Evolutionary conservation across 352 stramenopile species (phyloP), one percentile per base, ranked within the genome.

Genomic region (Pythium myriotylum): DNA sequence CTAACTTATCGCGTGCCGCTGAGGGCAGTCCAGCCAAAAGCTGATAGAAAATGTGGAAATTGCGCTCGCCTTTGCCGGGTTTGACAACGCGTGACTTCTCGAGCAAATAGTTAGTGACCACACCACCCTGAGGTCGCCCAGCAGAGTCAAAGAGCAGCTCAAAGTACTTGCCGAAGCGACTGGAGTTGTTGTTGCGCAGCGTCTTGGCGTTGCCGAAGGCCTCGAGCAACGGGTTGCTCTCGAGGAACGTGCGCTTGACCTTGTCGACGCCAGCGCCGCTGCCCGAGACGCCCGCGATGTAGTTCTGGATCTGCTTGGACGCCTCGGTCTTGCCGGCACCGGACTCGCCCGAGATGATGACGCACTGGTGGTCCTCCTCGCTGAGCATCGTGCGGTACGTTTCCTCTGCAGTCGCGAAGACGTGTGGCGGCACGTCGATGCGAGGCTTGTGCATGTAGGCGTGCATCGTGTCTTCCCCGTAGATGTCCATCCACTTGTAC

Each of bases 191-290:
- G 76, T 98, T 99, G 26, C 93, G 82, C 22, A 98, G 61, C 8
- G 95, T 99, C 70, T 97, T 96, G 57, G 93, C 94, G 61, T 99
- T 99, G 32, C 95, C 95, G 72, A 98, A 98, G n/a, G 92, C 92
- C 70, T 99, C 95, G 7, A 98, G 75, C 51, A 98, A 81, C 56
- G 95, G 95, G 62, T 98, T 98, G 12, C 87, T 97, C 64, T 98
- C 93, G 12, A 98, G 62, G 37, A 98, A 95, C 2, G 79, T 92
- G 42, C 87, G 80, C 62, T 95, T 95, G 57, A 95, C 84, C 70
- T 94, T 94, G 66, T 96, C 86, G 4, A 94, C 86, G 22, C 84
- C 86, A 0, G 79, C 77, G 24, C 84, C 86, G 27, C 79, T 91
- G 45, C 86, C 85, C 26, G 76, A 89, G 42, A 96, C 85, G 8